Base-by-base conservation (phyloP, 352 stramenopile species). In the Pythium brassicae region DNA sequence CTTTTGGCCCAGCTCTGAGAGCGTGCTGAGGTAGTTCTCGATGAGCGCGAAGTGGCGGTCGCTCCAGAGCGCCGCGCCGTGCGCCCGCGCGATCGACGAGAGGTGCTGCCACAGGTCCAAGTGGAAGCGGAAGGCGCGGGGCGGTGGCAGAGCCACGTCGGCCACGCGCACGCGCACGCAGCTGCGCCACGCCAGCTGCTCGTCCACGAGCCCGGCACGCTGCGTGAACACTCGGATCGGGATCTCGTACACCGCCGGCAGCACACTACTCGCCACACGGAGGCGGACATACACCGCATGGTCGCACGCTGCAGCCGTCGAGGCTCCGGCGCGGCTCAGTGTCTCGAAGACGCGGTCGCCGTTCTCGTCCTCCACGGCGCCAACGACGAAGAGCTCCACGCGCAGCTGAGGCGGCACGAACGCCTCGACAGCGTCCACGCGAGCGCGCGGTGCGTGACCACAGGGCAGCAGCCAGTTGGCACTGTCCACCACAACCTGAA, bases 21-120 rank as follows among this genome's bases (percentile, higher is more conserved):
- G 59, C n/a, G 61, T 66, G 0, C 53, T 49, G 53, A 90, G 71
- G 53, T 92, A 90, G 25, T 68, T 64, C 61, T 86, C 76, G 34
- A 92, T 86, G 1, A 92, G 50, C 51, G 70, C 57, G 44, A 92
- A 90, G 54, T 92, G 82, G 0, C 60, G 54, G n/a, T 81, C 70
- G 54, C 78, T 87, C 82, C 82, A 92, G 26, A 90, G 57, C 22
- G 67, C 29, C 11, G 70, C 75, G 2, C 61, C 52, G 57, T 92
- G 79, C 8, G 59, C 66, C 17, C 79, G 69, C 2, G 79, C 82
- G 26, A 92, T 66, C 0, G 79, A 78, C 29, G 74, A 79, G 53
- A 76, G 71, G 50, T 92, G 82, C 53, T 92, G 82, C 82, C 82
- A 92, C 17, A 92, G 60, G 62, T 92, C 82, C 53, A 92, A 53